A percentile compares a stretch with the other conserved stretches of the same genome.
Conservation (phyloP, 768 basidiomycete genomes). For the Auricularia sp. region DNA sequence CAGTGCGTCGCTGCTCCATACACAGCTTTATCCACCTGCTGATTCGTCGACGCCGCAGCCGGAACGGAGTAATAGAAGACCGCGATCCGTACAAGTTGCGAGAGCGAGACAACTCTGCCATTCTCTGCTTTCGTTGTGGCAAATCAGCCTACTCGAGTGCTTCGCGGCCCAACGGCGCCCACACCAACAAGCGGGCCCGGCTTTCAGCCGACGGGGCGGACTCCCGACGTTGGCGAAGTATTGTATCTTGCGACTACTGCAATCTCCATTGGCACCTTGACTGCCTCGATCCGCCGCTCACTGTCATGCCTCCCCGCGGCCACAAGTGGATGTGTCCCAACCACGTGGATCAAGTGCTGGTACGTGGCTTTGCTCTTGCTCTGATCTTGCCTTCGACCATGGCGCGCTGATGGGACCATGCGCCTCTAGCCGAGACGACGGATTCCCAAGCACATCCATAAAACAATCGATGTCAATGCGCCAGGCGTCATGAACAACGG, state of each 20-base stretch:
- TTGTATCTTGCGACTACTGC: constrained; percentile 94
- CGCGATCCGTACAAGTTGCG: constrained; percentile 80
- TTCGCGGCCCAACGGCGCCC: constrained; percentile 22
- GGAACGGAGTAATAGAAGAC: constrained; percentile 82
- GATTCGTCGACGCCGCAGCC: constrained; percentile 32
- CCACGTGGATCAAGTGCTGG: constrained; percentile 79
- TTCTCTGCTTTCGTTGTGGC: constrained; percentile 88
- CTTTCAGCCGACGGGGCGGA: neutral
- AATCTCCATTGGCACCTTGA: constrained; percentile 93
- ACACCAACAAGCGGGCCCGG: neutral
- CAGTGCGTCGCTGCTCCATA: constrained; percentile 48
- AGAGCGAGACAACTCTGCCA: constrained; percentile 70
- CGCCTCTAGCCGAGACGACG: constrained; percentile 64
- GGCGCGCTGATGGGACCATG: neutral
- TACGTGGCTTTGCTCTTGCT: constrained; percentile 30
- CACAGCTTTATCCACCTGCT: neutral
- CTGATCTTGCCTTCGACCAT: neutral
- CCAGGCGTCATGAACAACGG: constrained; percentile 78
- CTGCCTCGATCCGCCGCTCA: constrained; percentile 84
- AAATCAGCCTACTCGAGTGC: constrained; percentile 48
- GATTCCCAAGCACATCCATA: constrained; percentile 57
- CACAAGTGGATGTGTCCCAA: constrained; percentile 99
- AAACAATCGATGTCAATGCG: constrained; percentile 66
- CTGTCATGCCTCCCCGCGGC: constrained; percentile 71
- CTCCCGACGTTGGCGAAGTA: constrained; percentile 43